These are phyloP conservation scores for Nakazawaea ernobii DNA, from an alignment of 805 yeast species.

Conservation along the genomic window DNA sequence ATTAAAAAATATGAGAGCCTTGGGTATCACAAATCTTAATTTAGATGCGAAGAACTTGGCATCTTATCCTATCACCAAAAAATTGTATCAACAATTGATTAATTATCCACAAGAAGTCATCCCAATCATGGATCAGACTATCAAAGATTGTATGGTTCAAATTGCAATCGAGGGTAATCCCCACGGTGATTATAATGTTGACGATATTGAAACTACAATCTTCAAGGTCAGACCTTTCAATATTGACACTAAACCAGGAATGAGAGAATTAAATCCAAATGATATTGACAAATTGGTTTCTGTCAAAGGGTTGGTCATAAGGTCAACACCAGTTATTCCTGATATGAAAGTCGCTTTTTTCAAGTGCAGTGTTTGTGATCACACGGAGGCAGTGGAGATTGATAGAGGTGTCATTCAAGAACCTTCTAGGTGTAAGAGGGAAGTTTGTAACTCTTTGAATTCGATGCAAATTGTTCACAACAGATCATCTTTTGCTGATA, in stretches of 20 bases:
- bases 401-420: slow-evolving; percentile 94
- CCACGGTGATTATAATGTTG: slow-evolving; percentile 41
- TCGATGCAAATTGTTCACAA: slow-evolving; percentile 91
- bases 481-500: slow-evolving; percentile 89
- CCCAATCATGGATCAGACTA: slow-evolving; percentile 96
- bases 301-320: slow-evolving; percentile 82
- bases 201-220: slow-evolving; percentile 71
- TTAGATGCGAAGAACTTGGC: slow-evolving; percentile 77
- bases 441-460: slow-evolving; percentile 71
- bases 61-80: slow-evolving; percentile 69
- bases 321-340: slow-evolving; percentile 89
- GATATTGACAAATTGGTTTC: slow-evolving; percentile 92
- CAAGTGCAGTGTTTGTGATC: slow-evolving; percentile 92
- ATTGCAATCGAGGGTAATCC: slow-evolving; percentile 30
- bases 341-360: slow-evolving; percentile 98
- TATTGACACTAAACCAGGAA: slow-evolving; percentile 65
- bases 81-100: slow-evolving; percentile 77
- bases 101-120: slow-evolving; percentile 96
- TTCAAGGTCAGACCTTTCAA: slow-evolving; percentile 90
- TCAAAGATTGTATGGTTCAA: slow-evolving; percentile 83
- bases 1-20: slow-evolving; percentile 65
- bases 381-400: slow-evolving; percentile 84
- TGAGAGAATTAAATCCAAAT: slow-evolving; percentile 89
- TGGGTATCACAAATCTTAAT: slow-evolving; percentile 79
- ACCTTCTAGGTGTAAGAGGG: slow-evolving; percentile 90